Evolutionary conservation across 768 basidiomycete genomes (phyloP).

Genomic region (Suillus americanus): DNA sequence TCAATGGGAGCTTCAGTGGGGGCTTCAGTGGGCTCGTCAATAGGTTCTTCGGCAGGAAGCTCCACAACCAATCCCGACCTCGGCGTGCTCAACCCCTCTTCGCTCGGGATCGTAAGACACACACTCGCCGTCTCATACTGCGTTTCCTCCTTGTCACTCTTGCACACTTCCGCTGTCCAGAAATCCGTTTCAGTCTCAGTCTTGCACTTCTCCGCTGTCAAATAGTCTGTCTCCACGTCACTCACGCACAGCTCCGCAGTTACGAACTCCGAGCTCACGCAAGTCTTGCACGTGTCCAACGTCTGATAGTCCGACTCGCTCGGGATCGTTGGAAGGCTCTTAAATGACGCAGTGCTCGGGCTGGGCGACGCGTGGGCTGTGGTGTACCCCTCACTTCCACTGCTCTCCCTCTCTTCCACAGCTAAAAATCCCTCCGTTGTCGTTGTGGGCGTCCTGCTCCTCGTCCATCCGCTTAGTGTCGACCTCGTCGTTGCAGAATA

Average conservation of each 20-base stretch:
- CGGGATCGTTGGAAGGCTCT: constrained; percentile 60
- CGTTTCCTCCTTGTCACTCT: constrained; percentile 32
- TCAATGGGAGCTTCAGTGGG: too few species aligned
- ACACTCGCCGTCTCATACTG: constrained; percentile 50
- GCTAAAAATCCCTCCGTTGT: constrained; percentile 28
- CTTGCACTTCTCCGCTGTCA: constrained; percentile 48
- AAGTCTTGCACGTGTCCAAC: constrained; percentile 42
- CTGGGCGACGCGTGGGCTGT: constrained; percentile 30
- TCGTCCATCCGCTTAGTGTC: constrained; percentile 33
- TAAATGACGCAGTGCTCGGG: constrained; percentile 51
- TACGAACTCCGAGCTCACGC: constrained; percentile 44
- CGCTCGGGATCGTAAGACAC: constrained; percentile 38
- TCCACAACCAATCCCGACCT: constrained; percentile 39
- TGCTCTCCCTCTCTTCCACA: constrained; percentile 31
- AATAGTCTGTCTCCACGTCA: constrained; percentile 46
- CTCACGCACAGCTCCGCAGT: constrained; percentile 47
- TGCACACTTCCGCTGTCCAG: constrained; percentile 46
- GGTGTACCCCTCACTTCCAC: constrained; percentile 54
- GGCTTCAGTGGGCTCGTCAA: neutral
- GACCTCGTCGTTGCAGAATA: constrained; percentile 40
- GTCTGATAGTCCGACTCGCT: constrained; percentile 49
- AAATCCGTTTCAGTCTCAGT: constrained; percentile 46
- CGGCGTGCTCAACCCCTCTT: constrained; percentile 26
- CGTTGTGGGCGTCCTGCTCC: constrained; percentile 33
- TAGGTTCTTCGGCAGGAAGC: constrained; percentile 13